Conservation (phyloP, 2,329 filamentous ascomycete genomes). For the Didymosphaeria variabile region DNA sequence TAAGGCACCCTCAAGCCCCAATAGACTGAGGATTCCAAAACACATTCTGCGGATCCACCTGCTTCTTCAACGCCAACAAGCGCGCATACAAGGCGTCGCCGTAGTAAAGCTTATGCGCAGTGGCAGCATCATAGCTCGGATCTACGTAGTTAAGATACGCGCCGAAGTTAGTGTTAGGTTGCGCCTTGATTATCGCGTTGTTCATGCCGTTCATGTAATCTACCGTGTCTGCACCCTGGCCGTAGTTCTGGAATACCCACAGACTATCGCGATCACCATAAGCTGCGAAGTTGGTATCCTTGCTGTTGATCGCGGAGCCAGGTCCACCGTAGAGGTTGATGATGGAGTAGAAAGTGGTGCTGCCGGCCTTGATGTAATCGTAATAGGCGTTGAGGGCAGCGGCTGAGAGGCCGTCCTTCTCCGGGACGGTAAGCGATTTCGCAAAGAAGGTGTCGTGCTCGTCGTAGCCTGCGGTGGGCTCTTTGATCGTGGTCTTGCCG, state of each 20-base stretch:
- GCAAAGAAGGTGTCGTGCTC: constrained; percentile 52
- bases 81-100: constrained; percentile 48
- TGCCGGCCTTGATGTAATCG: constrained; percentile 35
- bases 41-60: constrained; percentile 51
- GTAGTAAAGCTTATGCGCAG: constrained; percentile 62
- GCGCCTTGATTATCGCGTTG: constrained; percentile 47
- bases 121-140: constrained; percentile 55
- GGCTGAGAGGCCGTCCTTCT: constrained; percentile 39
- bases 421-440: constrained; percentile 53
- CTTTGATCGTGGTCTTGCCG: constrained; percentile 37
- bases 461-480: constrained; percentile 45
- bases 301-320: constrained; percentile 45
- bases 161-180: constrained; percentile 54
- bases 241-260: constrained; percentile 51
- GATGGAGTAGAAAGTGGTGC: constrained; percentile 45
- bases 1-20: constrained; percentile 33
- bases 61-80: constrained; percentile 50
- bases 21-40: constrained; percentile 53
- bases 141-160: constrained; percentile 66
- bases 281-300: constrained; percentile 44
- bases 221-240: constrained; percentile 29
- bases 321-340: constrained; percentile 52
- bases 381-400: constrained; percentile 40
- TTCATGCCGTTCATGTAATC: constrained; percentile 55
- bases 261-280: constrained; percentile 48